These are phyloP conservation scores for Amanita rubescens DNA, from an alignment of 768 basidiomycete genomes.

Conservation along the genomic window DNA sequence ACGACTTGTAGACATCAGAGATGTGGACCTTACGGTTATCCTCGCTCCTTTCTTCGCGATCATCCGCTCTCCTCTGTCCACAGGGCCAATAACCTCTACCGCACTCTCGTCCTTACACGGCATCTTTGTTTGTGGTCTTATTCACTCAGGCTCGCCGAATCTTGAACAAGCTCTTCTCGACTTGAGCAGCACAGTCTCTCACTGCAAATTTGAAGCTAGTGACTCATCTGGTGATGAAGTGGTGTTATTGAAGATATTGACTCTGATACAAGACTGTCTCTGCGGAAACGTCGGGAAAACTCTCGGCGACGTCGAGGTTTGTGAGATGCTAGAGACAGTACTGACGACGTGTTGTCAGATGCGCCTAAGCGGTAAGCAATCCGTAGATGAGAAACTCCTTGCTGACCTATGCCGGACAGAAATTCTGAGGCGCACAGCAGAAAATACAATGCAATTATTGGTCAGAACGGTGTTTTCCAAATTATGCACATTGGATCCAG, in stretches of 20 bases:
- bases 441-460: slow-evolving; percentile 82
- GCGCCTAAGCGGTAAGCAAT: slow-evolving; percentile 77
- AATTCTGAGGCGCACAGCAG: slow-evolving; percentile 79
- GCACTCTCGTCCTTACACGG: slow-evolving; percentile 83
- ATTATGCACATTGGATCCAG: slow-evolving; percentile 59
- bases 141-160: slow-evolving; percentile 46
- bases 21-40: slow-evolving; percentile 52
- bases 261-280: slow-evolving; percentile 80
- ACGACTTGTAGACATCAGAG: slow-evolving; percentile 43
- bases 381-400: background rate
- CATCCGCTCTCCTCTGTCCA: slow-evolving; percentile 89
- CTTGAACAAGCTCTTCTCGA: slow-evolving; percentile 68
- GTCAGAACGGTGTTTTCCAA: slow-evolving; percentile 77
- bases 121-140: slow-evolving; percentile 76
- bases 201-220: slow-evolving; percentile 97
- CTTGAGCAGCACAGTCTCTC: slow-evolving; percentile 83
- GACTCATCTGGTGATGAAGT: slow-evolving; percentile 98
- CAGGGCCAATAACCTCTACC: slow-evolving; percentile 95
- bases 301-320: slow-evolving; percentile 89
- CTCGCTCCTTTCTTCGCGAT: slow-evolving; percentile 89
- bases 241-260: slow-evolving; percentile 85
- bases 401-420: slow-evolving; percentile 37
- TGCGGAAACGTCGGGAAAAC: slow-evolving; percentile 59
- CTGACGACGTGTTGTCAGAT: slow-evolving; percentile 96
- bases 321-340: slow-evolving; percentile 97